phyloP scores from a whole-genome alignment of 163 green algal genomes.

The Smithsoniella earleae region DNA sequence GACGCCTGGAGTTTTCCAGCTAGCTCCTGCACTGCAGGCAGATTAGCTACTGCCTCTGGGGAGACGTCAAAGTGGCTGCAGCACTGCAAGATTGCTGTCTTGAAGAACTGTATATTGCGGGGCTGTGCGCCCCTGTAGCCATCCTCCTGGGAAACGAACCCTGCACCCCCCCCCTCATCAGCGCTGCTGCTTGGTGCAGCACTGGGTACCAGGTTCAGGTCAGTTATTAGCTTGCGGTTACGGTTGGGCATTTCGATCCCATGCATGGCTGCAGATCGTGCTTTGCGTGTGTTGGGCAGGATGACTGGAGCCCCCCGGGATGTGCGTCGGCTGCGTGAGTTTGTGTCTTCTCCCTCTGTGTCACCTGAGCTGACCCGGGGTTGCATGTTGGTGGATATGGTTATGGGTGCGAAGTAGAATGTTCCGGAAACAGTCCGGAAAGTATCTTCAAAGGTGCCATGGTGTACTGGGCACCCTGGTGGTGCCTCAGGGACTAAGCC shows the following conservation, averaged over 20 bases:
- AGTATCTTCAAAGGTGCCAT: background rate
- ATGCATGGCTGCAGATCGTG: background rate
- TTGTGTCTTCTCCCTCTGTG: background rate
- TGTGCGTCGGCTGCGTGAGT: background rate
- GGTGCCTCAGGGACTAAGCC: slow-evolving; percentile 43
- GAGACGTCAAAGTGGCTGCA: background rate
- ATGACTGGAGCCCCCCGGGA: background rate
- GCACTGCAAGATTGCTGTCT: background rate
- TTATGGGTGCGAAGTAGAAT: background rate
- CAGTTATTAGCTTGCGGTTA: background rate
- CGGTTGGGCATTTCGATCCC: background rate
- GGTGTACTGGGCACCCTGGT: slow-evolving; percentile 20
- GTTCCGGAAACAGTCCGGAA: background rate
- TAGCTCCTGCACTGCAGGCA: background rate
- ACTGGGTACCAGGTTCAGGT: background rate
- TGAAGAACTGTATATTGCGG: background rate
- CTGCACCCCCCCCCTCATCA: background rate
- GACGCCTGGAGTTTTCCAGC: background rate
- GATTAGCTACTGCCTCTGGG: background rate
- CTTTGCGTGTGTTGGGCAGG: background rate
- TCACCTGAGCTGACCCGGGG: background rate
- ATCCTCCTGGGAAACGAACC: background rate
- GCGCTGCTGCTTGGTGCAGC: background rate
- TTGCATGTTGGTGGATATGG: background rate
- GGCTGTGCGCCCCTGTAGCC: background rate